Evolutionary conservation across 148 eudicot genomes (phyloP).

Genomic region (Amaranthus cruentus): DNA sequence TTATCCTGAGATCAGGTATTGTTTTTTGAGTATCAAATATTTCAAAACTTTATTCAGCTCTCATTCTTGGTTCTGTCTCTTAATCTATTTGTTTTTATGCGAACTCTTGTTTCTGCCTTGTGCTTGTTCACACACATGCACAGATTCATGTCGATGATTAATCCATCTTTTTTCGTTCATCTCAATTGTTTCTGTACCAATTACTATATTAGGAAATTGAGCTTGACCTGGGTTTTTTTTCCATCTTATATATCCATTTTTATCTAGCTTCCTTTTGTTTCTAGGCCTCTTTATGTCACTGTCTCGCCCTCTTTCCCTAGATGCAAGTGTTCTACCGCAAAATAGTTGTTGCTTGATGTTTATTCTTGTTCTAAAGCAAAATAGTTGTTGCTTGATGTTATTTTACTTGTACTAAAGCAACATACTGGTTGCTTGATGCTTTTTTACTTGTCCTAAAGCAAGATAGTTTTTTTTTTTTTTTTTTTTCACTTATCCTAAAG

Average conservation of each 20-base stretch:
- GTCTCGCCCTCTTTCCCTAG: background rate
- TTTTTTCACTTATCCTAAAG: no score
- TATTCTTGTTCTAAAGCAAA: no score
- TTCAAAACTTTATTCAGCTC: background rate
- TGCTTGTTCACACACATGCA: background rate
- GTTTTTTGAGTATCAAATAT: background rate
- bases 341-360: background rate
- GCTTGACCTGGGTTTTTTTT: background rate
- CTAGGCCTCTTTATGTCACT: background rate
- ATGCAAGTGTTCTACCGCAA: background rate
- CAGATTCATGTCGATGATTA: background rate
- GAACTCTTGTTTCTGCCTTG: background rate
- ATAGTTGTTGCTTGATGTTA: no score
- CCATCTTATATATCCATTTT: background rate
- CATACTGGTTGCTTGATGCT: no score
- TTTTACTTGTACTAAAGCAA: no score
- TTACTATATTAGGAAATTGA: background rate
- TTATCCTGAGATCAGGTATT: conserved; percentile 66
- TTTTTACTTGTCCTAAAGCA: no score
- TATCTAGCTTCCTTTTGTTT: background rate
- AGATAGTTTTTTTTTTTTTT: no score
- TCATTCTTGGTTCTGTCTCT: background rate
- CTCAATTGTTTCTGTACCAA: no score
- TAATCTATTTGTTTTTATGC: background rate
- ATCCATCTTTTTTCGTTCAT: background rate